Base-by-base conservation (phyloP, 768 basidiomycete genomes). In the Scleroderma bovista region DNA sequence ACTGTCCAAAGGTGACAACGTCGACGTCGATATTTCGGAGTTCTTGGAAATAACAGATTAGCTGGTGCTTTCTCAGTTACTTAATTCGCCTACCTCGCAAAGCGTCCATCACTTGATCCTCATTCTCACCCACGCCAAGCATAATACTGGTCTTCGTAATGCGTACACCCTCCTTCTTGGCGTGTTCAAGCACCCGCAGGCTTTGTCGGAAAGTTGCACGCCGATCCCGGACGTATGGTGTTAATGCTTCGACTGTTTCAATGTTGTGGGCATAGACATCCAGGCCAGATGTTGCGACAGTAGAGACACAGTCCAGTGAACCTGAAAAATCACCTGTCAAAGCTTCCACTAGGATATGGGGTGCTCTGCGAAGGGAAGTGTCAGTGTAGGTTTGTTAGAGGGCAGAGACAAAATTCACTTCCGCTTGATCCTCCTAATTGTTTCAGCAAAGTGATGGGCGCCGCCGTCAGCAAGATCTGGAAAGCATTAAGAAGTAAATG, bases 241-340 rank as follows among this genome's bases (percentile, higher is more conserved):
- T 97, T 46, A 96, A 73, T 40, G 81, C 83, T 69, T 97, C 95
- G n/a, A 86, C 83, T 0, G 96, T 98, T 70, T 99, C 96, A 42
- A 98, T 72, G 65, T 99, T 98, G 70, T 99, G 96, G 1, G 96
- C 96, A 61, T 93, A 99, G 12, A 99, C 96, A 62, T 98, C 96
- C 16, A 99, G 74, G 3, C 96, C 96, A 0, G 94, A 96, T 52
- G 81, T 81, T 2, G 96, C 96, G 22, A 99, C 91, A 10, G 82
- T 57, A 1, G 84, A 79, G 23, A 96, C 88, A 45, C 85, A 80
- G 10, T 83, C 76, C 42, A 88, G 64, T 39, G 78, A 78, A 16
- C 92, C 94, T 16, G 81, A 81, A 67, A 98, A 98, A 67, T 99
- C 96, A 13, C 91, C 91, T 1, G 95, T 96, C 39, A 99, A 74